Conservation (phyloP, 75 land plant species). For the Pinus albicaulis region DNA sequence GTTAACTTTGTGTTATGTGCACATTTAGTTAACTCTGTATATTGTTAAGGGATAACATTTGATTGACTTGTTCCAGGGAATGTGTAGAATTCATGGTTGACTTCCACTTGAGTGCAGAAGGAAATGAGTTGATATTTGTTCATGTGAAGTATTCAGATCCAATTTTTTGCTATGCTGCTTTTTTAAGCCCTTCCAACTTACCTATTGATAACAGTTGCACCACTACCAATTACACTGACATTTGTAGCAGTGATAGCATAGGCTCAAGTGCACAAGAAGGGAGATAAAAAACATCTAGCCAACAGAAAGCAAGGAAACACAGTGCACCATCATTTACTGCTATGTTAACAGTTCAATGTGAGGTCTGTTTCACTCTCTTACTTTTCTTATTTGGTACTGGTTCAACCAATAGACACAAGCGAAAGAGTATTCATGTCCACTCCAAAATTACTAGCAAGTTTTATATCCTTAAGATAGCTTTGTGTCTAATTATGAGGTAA, state of each 20-base stretch:
- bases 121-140: not conserved
- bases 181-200: no score
- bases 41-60: not conserved
- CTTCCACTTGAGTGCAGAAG: not conserved
- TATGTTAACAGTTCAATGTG: conserved; percentile 56
- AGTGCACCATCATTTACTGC: conserved; percentile 16
- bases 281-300: not conserved
- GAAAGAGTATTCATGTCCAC: not conserved
- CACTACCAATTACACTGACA: not conserved
- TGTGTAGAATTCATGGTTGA: not conserved
- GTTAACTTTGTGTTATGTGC: no score
- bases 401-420: not conserved
- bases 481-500: no score
- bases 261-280: not conserved
- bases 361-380: conserved; percentile 20
- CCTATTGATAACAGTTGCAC: no score
- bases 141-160: no score
- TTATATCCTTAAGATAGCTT: not conserved
- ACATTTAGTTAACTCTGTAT: no score
- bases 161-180: no score
- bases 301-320: not conserved
- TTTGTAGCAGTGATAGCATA: not conserved
- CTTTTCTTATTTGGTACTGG: not conserved
- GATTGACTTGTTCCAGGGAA: not conserved
- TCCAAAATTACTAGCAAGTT: not conserved